Evolutionary conservation across 2,329 filamentous ascomycete genomes (phyloP).

Genomic region (Pestalotiopsis sp.): DNA sequence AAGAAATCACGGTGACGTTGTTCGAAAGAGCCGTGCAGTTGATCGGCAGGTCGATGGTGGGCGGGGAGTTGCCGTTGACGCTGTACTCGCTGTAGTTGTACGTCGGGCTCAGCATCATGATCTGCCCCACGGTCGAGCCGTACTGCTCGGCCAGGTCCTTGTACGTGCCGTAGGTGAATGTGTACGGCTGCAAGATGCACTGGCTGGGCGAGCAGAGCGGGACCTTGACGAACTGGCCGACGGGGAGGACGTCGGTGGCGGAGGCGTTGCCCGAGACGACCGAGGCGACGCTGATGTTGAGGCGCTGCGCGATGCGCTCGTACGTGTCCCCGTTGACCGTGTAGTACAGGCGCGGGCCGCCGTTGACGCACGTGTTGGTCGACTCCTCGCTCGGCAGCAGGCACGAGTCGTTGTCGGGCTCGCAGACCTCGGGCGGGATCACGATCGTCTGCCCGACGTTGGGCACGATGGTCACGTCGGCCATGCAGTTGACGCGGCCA

Average conservation of each 20-base stretch:
- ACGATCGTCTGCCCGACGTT: neutral
- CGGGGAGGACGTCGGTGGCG: neutral
- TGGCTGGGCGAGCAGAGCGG: constrained; percentile 2
- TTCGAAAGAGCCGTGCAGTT: neutral
- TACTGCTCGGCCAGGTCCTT: neutral
- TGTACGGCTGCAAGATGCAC: neutral
- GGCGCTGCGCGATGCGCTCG: neutral
- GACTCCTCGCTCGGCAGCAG: neutral
- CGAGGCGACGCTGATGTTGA: neutral
- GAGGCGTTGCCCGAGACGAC: neutral
- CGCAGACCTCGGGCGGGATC: constrained; percentile 3
- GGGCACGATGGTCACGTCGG: neutral
- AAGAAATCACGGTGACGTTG: constrained; percentile 7
- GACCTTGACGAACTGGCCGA: neutral
- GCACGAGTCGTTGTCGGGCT: neutral
- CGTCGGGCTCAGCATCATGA: constrained; percentile 2
- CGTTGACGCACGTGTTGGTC: neutral
- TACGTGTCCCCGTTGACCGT: neutral
- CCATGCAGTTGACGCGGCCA: constrained; percentile 5
- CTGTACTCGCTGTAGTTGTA: constrained; percentile 5
- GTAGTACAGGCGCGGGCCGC: constrained; percentile 6
- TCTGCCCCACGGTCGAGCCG: neutral
- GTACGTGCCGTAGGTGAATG: neutral
- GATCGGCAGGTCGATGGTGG: neutral
- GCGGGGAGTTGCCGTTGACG: neutral